These are phyloP conservation scores for Chloranthus sessilifolius DNA, from an alignment of 164 flowering plant species.

Conservation along the genomic window DNA sequence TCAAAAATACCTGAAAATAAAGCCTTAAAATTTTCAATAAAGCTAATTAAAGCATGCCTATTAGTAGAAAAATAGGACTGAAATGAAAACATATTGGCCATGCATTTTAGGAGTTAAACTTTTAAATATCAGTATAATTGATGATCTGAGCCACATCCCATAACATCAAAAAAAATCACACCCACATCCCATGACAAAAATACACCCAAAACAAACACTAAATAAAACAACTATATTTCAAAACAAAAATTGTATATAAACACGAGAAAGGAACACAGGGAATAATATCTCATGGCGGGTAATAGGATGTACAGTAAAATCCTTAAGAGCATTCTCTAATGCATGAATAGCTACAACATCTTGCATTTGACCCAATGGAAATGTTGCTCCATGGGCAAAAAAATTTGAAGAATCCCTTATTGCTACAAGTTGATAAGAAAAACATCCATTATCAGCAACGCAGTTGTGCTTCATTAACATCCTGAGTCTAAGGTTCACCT, in stretches of 20 bases:
- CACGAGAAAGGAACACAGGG: neutral
- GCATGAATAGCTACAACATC: conserved; percentile 84
- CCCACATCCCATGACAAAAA: neutral
- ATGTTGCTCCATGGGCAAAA: conserved; percentile 97
- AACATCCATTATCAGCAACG: no score
- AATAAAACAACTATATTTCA: neutral
- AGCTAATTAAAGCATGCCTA: no score
- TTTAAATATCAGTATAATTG: no score
- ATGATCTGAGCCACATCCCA: no score
- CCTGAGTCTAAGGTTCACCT: no score
- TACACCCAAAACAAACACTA: neutral
- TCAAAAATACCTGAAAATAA: no score
- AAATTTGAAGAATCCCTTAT: conserved; percentile 82
- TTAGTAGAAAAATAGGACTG: no score
- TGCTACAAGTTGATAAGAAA: conserved; percentile 35
- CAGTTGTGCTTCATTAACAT: no score
- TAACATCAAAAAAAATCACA: conserved; percentile 9
- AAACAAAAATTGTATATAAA: neutral
- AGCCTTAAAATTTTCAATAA: no score
- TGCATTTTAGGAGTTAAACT: no score
- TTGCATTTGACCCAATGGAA: conserved; percentile 98
- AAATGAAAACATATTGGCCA: no score
- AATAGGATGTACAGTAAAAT: conserved; percentile 82
- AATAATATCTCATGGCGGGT: conserved; percentile 82
- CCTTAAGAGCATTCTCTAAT: conserved; percentile 55